Percentiles rank a stretch among this genome's conserved stretches.
Conservation (phyloP, 1,284 basidiomycete genomes). For the Amylostereum chailletii region DNA sequence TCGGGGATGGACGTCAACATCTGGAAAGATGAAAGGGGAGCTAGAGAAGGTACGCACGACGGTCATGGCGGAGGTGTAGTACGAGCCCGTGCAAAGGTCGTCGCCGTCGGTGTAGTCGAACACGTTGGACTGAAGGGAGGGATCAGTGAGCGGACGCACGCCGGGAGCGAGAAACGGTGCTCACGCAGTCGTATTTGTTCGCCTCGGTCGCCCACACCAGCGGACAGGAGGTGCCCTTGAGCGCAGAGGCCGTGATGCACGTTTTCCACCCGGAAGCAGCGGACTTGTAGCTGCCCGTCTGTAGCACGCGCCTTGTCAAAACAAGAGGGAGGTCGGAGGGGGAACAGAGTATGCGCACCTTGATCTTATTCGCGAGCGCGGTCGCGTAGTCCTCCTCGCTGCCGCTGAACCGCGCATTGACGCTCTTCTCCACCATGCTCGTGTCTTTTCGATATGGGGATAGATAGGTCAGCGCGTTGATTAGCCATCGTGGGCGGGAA, state of each 20-base stretch:
- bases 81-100: conserved; percentile 40
- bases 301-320: not conserved
- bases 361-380: conserved; percentile 32
- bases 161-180: conserved; percentile 12
- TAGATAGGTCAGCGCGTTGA: not conserved
- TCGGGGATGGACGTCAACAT: not conserved
- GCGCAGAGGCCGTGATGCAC: conserved; percentile 32
- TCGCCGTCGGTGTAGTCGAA: conserved; percentile 33
- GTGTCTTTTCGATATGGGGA: conserved; percentile 36
- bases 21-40: not conserved
- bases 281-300: conserved; percentile 34
- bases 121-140: conserved; percentile 31
- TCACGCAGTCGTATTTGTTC: conserved; percentile 43
- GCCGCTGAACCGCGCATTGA: conserved; percentile 30
- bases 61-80: conserved; percentile 37
- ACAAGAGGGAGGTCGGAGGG: not conserved
- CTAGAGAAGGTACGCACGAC: conserved; percentile 25
- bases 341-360: conserved; percentile 19
- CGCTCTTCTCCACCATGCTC: conserved; percentile 35
- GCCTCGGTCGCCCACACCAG: conserved; percentile 43
- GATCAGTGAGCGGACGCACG: not conserved
- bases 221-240: conserved; percentile 28
- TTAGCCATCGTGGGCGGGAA: not conserved
- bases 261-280: conserved; percentile 33
- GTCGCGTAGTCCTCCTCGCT: conserved; percentile 33